phyloP scores from a whole-genome alignment of 2,329 filamentous ascomycete genomes.

The Blastomyces emzantsi region DNA sequence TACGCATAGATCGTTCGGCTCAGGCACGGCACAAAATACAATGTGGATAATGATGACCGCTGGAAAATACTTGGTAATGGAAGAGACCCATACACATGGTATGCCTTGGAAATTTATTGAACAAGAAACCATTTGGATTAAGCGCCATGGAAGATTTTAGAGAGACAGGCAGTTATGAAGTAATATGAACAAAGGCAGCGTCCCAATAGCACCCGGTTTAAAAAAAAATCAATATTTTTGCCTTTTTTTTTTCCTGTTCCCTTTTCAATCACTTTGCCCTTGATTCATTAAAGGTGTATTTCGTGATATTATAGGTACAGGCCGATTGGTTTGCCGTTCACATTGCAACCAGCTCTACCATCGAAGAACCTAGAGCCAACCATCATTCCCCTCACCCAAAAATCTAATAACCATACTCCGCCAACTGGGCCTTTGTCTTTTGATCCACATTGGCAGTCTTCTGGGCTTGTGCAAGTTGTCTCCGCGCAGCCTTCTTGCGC shows the following conservation, averaged over 20 bases:
- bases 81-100: slow-evolving; percentile 3
- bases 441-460: slow-evolving; percentile 79
- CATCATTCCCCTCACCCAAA: slow-evolving; percentile 24
- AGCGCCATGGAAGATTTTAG: slow-evolving; percentile 35
- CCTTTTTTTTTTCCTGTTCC: slow-evolving; percentile 14
- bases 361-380: slow-evolving; percentile 31
- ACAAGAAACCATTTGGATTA: slow-evolving; percentile 35
- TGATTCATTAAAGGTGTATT: slow-evolving; percentile 17
- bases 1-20: not conserved
- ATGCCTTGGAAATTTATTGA: slow-evolving; percentile 8
- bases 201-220: slow-evolving; percentile 31
- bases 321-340: slow-evolving; percentile 35
- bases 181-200: slow-evolving; percentile 35
- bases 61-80: not conserved
- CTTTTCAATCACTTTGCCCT: slow-evolving; percentile 15
- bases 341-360: slow-evolving; percentile 29
- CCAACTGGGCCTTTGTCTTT: slow-evolving; percentile 82
- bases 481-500: slow-evolving; percentile 95
- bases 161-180: slow-evolving; percentile 24
- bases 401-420: slow-evolving; percentile 80
- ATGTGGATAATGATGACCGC: not conserved
- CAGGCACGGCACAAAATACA: not conserved
- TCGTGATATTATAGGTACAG: slow-evolving; percentile 20
- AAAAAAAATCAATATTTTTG: slow-evolving; percentile 17
- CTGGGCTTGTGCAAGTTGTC: slow-evolving; percentile 86